Evolutionary conservation across 306 rosid genomes (phyloP), one percentile per base, ranked within the genome.

Genomic region (Cucurbita argyrosperma): DNA sequence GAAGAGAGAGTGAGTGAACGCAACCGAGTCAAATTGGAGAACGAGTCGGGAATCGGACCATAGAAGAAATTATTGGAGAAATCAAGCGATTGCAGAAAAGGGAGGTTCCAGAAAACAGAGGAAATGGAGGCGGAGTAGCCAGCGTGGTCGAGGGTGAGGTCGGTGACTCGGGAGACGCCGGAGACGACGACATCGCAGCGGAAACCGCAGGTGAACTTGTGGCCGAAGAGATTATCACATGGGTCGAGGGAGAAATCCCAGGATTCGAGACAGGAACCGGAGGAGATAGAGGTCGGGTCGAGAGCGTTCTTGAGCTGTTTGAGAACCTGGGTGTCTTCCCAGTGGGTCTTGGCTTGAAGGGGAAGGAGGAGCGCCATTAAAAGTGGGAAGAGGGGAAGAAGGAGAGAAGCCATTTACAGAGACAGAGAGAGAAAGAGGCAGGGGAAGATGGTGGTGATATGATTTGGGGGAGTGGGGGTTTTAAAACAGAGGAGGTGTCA

Each of bases 241-340:
- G 98, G 97, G 77, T 92, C 93, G 42, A 75, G 13, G 11, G 72
- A 61, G 87, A 89, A 92, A 87, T 92, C 93, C 97, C 96, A 92
- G 0, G 94, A 79, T 52, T 64, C 72, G 4, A 89, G 10, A 77
- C 97, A 92, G 0, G 97, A 87, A 8, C 89, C 93, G 1, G 90
- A 83, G 4, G 52, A 51, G 19, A 89, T 54, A 0, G 96, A 87
- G 78, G 8, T 42, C 1, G 81, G 70, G 59, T 82, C 76, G 12
- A 93, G 13, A 14, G 72, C 75, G 37, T 84, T 77, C 84, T 85
- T 86, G 0, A 93, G 76, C 39, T 82, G 73, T 77, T 89, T 86
- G 35, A 93, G 72, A 54, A 79, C 85, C 49, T 87, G 77, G 1
- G 7, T 52, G 10, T 93, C 98, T 13, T 67, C 83, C 92, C 88